Conservation (phyloP, 805 yeast species). For the Saccharomycopsis selenospora region DNA sequence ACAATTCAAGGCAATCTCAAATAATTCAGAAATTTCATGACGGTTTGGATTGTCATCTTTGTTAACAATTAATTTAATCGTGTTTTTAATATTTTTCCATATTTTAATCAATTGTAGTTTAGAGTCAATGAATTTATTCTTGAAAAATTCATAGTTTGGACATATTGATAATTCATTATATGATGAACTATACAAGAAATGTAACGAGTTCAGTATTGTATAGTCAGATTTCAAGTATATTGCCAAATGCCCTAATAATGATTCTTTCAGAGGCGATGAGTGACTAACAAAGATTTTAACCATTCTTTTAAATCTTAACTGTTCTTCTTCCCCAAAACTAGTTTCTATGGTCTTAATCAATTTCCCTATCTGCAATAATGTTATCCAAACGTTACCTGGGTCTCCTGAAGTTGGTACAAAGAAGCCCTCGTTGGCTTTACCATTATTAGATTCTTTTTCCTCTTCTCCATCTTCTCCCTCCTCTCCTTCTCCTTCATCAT, state of each 20-base stretch:
- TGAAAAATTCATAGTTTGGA: conserved; percentile 55
- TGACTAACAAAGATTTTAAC: conserved; percentile 60
- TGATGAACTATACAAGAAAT: conserved; percentile 61
- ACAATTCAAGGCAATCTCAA: conserved; percentile 51
- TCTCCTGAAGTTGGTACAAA: conserved; percentile 50
- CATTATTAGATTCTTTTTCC: conserved; percentile 27
- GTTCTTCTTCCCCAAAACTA: conserved; percentile 35
- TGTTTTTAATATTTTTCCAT: conserved; percentile 54
- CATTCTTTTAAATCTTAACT: conserved; percentile 3
- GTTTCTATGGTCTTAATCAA: conserved; percentile 43
- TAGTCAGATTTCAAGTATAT: conserved; percentile 62
- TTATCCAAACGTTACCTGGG: conserved; percentile 69
- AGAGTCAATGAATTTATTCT: conserved; percentile 53
- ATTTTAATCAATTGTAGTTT: conserved; percentile 54
- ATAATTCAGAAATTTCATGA: conserved; percentile 37
- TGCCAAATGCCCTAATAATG: conserved; percentile 60
- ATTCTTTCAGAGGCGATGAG: conserved; percentile 65
- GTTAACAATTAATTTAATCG: conserved; percentile 38
- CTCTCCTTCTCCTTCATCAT: not conserved
- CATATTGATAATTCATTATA: conserved; percentile 62
- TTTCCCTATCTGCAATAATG: conserved; percentile 63
- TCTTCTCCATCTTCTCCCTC: conserved; percentile 17
- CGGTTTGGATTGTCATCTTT: conserved; percentile 28
- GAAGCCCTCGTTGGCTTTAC: conserved; percentile 20
- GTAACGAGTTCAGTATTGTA: conserved; percentile 65